Evolutionary conservation across 2,329 filamentous ascomycete genomes (phyloP).

Genomic region (Graphilbum fragrans): DNA sequence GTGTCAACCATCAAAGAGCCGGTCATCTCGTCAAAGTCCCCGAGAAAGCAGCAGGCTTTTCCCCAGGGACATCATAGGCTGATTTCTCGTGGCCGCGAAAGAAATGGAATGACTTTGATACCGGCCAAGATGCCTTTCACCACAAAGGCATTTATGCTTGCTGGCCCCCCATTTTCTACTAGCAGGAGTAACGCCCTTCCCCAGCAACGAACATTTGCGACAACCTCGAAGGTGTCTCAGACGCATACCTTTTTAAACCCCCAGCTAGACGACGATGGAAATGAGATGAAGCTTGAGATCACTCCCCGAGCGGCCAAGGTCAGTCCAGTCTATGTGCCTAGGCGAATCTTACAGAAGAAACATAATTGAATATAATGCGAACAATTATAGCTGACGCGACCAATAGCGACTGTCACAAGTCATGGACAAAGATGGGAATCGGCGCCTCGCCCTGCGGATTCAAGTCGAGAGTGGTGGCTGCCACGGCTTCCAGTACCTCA

Average conservation of each 20-base stretch:
- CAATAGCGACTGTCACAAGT: conserved; percentile 64
- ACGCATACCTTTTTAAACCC: conserved; percentile 55
- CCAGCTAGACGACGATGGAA: conserved; percentile 67
- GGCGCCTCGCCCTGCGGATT: conserved; percentile 76
- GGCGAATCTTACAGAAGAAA: too few species aligned
- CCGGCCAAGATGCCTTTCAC: not conserved
- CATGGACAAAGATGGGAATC: conserved; percentile 59
- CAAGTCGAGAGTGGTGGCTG: conserved; percentile 89
- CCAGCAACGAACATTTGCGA: conserved; percentile 7
- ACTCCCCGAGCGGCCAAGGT: conserved; percentile 73
- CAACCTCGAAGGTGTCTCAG: conserved; percentile 3
- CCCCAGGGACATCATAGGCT: too few species aligned
- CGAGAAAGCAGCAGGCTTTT: too few species aligned
- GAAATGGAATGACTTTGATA: too few species aligned
- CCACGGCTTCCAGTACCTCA: conserved; percentile 95
- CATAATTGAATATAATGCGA: too few species aligned
- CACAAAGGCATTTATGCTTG: too few species aligned
- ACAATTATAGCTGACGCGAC: too few species aligned
- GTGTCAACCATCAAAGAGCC: conserved; percentile 7
- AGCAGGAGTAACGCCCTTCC: conserved; percentile 18
- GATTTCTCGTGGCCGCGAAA: too few species aligned
- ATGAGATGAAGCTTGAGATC: conserved; percentile 73
- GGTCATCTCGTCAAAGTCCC: not conserved
- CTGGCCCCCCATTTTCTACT: not conserved
- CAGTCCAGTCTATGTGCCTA: conserved; percentile 15